Conservation (phyloP, 2,329 filamentous ascomycete species). For the Aspergillus texensis region DNA sequence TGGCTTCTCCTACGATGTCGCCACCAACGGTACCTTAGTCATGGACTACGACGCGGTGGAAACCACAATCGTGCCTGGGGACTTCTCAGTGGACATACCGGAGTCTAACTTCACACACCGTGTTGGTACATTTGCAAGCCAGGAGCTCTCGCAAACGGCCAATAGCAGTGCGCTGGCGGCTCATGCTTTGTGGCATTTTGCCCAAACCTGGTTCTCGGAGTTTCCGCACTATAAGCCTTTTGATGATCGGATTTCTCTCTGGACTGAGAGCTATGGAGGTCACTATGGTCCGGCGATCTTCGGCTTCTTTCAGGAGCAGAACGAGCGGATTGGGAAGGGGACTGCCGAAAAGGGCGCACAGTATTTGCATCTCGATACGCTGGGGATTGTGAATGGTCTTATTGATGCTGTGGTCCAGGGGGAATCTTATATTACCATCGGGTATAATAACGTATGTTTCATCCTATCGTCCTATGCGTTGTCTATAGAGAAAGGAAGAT, state of each 20-base stretch:
- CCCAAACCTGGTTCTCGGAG: conserved; percentile 63
- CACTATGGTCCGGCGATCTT: conserved; percentile 47
- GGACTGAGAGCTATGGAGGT: conserved; percentile 51
- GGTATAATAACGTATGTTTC: background rate
- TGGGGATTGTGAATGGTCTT: conserved; percentile 61
- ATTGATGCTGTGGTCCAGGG: conserved; percentile 54
- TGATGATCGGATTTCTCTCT: conserved; percentile 53
- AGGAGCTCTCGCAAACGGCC: conserved; percentile 47
- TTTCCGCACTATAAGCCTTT: conserved; percentile 65
- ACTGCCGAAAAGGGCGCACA: conserved; percentile 30
- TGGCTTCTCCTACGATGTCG: conserved; percentile 58
- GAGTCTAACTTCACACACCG: conserved; percentile 56
- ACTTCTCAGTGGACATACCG: conserved; percentile 28
- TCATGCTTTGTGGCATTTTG: conserved; percentile 60
- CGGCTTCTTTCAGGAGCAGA: conserved; percentile 46
- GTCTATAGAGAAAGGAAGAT: background rate
- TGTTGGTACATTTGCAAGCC: conserved; percentile 55
- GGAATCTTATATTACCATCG: background rate
- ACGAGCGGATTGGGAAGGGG: conserved; percentile 41
- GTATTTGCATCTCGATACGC: conserved; percentile 52
- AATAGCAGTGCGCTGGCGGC: conserved; percentile 57
- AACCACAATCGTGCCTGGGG: conserved; percentile 25
- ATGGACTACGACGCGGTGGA: conserved; percentile 27
- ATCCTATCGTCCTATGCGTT: background rate
- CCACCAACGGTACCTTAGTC: conserved; percentile 41